These are phyloP conservation scores for Vaucheria bursata DNA, from an alignment of 352 stramenopile genomes.

Conservation along the genomic window DNA sequence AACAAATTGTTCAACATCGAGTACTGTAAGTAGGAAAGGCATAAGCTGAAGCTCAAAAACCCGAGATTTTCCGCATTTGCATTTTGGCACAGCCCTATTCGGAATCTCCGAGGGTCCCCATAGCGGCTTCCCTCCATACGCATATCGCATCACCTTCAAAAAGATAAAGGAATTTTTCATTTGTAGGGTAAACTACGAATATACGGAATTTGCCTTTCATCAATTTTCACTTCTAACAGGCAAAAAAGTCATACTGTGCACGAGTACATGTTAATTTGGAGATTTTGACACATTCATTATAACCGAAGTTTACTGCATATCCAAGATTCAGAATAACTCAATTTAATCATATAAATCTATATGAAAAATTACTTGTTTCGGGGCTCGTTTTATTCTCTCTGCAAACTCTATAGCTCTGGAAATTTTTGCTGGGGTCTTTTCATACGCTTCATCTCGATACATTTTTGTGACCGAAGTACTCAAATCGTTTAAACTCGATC, in stretches of 20 bases:
- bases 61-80: slow-evolving; percentile 17
- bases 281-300: too few relatives aligned
- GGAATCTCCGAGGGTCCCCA: slow-evolving; percentile 18
- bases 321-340: too few relatives aligned
- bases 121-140: slow-evolving; percentile 21
- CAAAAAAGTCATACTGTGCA: too few relatives aligned
- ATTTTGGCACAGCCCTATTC: slow-evolving; percentile 1
- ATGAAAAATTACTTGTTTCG: too few relatives aligned
- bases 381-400: slow-evolving; percentile 17
- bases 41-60: slow-evolving; percentile 42
- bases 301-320: too few relatives aligned
- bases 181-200: too few relatives aligned
- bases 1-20: slow-evolving; percentile 16
- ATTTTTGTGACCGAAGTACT: not conserved
- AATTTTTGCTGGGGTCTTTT: not conserved
- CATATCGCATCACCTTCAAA: slow-evolving; percentile 25
- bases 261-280: too few relatives aligned
- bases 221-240: too few relatives aligned
- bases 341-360: too few relatives aligned
- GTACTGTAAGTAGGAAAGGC: slow-evolving; percentile 21
- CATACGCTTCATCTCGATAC: not conserved
- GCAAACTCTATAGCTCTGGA: slow-evolving; percentile 23
- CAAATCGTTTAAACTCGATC: not conserved
- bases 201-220: too few relatives aligned
- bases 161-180: too few relatives aligned